Evolutionary conservation across 2,329 filamentous ascomycete species (phyloP).

Genomic region (Herpomyces periplanetae): DNA sequence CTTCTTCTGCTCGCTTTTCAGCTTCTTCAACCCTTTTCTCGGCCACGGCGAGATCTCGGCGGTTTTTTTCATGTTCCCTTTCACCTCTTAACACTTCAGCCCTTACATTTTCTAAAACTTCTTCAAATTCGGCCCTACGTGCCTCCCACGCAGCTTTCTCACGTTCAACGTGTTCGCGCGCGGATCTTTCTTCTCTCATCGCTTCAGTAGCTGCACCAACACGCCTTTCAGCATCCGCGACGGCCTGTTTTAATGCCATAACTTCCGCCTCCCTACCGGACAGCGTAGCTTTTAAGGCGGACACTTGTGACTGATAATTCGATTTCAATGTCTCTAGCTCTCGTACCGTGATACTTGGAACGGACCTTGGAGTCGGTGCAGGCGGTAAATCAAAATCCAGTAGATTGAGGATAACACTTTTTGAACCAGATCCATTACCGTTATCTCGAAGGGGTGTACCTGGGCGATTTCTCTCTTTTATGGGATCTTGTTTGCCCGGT

Average conservation of each 20-base stretch:
- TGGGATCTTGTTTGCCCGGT: constrained; percentile 8
- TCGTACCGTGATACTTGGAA: constrained; percentile 59
- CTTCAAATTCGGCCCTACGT: constrained; percentile 49
- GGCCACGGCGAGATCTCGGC: constrained; percentile 30
- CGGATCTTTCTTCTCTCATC: constrained; percentile 30
- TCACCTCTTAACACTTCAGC: constrained; percentile 41
- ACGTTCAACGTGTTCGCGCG: constrained; percentile 26
- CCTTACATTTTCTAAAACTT: constrained; percentile 33
- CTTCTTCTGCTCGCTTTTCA: constrained; percentile 33
- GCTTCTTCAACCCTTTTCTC: constrained; percentile 32
- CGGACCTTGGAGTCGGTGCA: constrained; percentile 54
- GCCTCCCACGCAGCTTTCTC: constrained; percentile 54
- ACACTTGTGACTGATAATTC: constrained; percentile 59
- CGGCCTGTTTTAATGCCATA: constrained; percentile 42
- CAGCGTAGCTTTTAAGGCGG: constrained; percentile 58
- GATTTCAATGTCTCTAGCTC: constrained; percentile 81
- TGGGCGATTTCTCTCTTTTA: constrained; percentile 8
- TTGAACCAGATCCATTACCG: constrained; percentile 7
- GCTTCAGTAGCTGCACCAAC: constrained; percentile 55
- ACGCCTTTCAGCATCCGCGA: constrained; percentile 60
- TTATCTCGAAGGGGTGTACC: constrained; percentile 9
- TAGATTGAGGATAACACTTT: constrained; percentile 22
- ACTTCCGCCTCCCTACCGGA: constrained; percentile 80
- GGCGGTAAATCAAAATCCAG: constrained; percentile 82
- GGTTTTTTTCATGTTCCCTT: constrained; percentile 38